Percentiles rank a stretch among this genome's conserved stretches.
Evolutionary conservation across 257 asterid species (phyloP).

Genomic region (Asclepias syriaca): DNA sequence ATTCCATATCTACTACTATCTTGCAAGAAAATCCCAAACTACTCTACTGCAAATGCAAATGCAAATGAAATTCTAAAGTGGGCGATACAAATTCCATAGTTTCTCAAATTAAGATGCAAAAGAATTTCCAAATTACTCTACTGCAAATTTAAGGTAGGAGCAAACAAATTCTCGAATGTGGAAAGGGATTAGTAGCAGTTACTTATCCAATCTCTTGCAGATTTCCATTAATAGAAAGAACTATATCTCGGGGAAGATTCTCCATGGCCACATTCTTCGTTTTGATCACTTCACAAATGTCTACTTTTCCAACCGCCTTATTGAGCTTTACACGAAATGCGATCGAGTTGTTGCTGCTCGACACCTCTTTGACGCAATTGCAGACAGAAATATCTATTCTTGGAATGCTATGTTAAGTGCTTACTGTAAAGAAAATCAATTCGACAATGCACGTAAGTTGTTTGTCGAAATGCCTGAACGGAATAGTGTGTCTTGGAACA

Average conservation of each 20-base stretch:
- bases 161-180: too few relatives aligned
- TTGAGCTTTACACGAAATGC: slow-evolving; percentile 59
- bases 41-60: too few relatives aligned
- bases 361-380: slow-evolving; percentile 58
- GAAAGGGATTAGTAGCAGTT: slow-evolving; percentile 22
- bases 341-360: slow-evolving; percentile 40
- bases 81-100: too few relatives aligned
- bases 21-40: too few relatives aligned
- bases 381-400: slow-evolving; percentile 52
- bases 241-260: slow-evolving; percentile 37
- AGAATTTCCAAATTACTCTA: too few relatives aligned
- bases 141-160: too few relatives aligned
- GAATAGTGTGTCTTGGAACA: slow-evolving; percentile 58
- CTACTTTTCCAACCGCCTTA: slow-evolving; percentile 52
- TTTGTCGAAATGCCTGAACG: slow-evolving; percentile 58
- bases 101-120: too few relatives aligned
- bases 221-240: slow-evolving; percentile 42
- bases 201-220: slow-evolving; percentile 41
- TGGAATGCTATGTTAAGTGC: slow-evolving; percentile 58
- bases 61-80: too few relatives aligned
- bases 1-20: too few relatives aligned
- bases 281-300: slow-evolving; percentile 32
- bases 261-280: slow-evolving; percentile 57
- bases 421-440: slow-evolving; percentile 50
- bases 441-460: slow-evolving; percentile 37